Conservation (phyloP, 306 rosid species). For the Prunus salicina region DNA sequence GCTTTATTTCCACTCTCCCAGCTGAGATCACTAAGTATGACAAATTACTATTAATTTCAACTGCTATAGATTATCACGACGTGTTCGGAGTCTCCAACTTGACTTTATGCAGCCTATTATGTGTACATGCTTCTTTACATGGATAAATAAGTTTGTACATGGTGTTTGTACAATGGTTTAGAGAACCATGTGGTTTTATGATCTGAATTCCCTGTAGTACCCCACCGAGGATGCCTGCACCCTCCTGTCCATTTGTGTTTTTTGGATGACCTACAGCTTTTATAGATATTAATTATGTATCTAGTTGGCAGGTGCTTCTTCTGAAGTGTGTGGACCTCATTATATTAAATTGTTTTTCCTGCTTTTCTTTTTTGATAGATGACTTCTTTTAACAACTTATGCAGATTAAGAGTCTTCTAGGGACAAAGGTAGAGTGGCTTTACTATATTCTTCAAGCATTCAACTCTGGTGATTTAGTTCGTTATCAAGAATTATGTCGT, state of each 20-base stretch:
- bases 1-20: background rate
- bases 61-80: background rate
- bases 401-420: slow-evolving; percentile 83
- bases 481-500: slow-evolving; percentile 89
- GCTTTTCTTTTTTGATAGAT: background rate
- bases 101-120: background rate
- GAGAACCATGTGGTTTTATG: background rate
- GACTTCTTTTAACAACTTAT: slow-evolving; percentile 11
- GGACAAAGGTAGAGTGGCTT: slow-evolving; percentile 99
- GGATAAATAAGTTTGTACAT: background rate
- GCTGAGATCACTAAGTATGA: background rate
- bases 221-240: background rate
- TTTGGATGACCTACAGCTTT: background rate
- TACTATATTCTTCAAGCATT: slow-evolving; percentile 95
- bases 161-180: slow-evolving; percentile 1
- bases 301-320: background rate
- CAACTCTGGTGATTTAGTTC: slow-evolving; percentile 84
- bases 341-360: background rate
- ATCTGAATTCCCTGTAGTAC: background rate
- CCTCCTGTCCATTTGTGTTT: background rate
- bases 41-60: background rate
- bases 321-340: background rate
- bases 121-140: background rate
- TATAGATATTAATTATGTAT: background rate
- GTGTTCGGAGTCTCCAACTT: background rate